Evolutionary conservation across 352 stramenopile species (phyloP).

Genomic region (Phytopythium vexans): DNA sequence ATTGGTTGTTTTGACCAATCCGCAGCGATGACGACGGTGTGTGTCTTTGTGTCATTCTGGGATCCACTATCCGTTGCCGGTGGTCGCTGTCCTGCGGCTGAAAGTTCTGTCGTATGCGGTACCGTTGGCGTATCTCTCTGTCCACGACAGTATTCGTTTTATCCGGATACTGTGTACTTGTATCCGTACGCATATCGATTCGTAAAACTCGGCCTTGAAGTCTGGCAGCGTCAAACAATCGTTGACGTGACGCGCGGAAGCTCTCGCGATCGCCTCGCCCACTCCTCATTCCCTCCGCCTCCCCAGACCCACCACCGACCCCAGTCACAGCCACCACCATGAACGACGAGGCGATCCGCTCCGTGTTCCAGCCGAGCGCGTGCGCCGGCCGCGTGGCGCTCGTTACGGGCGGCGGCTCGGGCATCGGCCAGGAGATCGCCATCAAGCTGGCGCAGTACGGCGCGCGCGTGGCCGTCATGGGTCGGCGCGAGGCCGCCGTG

Average conservation of each 20-base stretch:
- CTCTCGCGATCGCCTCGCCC: background rate
- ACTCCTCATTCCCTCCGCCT: background rate
- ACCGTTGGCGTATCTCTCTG: no score
- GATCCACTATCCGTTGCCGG: no score
- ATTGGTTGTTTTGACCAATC: no score
- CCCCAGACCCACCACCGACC: no score
- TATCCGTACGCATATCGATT: conserved; percentile 2
- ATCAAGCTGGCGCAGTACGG: conserved; percentile 90
- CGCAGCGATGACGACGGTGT: no score
- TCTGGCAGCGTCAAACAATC: background rate
- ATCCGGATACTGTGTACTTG: background rate
- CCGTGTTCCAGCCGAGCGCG: conserved; percentile 54
- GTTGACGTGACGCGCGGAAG: background rate
- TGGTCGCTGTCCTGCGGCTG: no score
- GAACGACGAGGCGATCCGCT: conserved; percentile 45
- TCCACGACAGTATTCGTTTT: background rate
- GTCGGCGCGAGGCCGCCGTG: conserved; percentile 87
- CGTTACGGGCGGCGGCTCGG: conserved; percentile 92
- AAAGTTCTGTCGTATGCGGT: background rate
- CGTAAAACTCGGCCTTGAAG: background rate
- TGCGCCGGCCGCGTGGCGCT: conserved; percentile 80
- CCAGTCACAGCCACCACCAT: conserved; percentile 11
- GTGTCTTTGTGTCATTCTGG: no score
- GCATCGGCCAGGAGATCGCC: conserved; percentile 94
- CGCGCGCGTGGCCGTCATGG: conserved; percentile 92